These are phyloP conservation scores for Penicillium sclerotiorum DNA, from an alignment of 2,329 filamentous ascomycete species.

Conservation along the genomic window DNA sequence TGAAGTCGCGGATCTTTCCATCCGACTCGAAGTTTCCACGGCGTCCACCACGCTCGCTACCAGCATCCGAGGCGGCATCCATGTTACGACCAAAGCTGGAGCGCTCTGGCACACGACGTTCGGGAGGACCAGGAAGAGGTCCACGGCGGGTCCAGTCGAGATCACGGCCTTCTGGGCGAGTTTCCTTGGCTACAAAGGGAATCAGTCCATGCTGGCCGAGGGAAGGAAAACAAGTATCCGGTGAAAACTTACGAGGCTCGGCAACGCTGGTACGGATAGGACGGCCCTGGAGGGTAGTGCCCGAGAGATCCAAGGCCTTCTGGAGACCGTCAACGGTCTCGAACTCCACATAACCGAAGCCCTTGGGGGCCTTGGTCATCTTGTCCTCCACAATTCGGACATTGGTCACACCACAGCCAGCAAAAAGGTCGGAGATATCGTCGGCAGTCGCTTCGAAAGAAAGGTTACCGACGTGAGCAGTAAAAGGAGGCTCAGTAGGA, in stretches of 20 bases:
- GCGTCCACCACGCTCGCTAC: slow-evolving; percentile 66
- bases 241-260: slow-evolving; percentile 74
- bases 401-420: slow-evolving; percentile 79
- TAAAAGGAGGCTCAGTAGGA: slow-evolving; percentile 90
- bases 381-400: slow-evolving; percentile 98
- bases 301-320: slow-evolving; percentile 82
- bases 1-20: slow-evolving; percentile 76
- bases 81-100: slow-evolving; percentile 59
- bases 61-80: slow-evolving; percentile 57
- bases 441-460: slow-evolving; percentile 89
- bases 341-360: slow-evolving; percentile 98
- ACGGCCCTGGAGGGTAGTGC: slow-evolving; percentile 80
- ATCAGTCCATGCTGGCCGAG: neutral
- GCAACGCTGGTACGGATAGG: slow-evolving; percentile 93
- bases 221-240: neutral
- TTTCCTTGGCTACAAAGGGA: slow-evolving; percentile 70
- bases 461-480: slow-evolving; percentile 93
- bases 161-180: slow-evolving; percentile 74
- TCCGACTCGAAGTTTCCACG: slow-evolving; percentile 71
- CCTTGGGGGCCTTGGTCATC: slow-evolving; percentile 89
- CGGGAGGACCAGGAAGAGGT: slow-evolving; percentile 74
- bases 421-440: slow-evolving; percentile 83
- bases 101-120: slow-evolving; percentile 57
- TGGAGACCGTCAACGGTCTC: slow-evolving; percentile 83
- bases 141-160: slow-evolving; percentile 95